phyloP scores from a whole-genome alignment of 2,329 filamentous ascomycete species.

The Trichoderma koningii region DNA sequence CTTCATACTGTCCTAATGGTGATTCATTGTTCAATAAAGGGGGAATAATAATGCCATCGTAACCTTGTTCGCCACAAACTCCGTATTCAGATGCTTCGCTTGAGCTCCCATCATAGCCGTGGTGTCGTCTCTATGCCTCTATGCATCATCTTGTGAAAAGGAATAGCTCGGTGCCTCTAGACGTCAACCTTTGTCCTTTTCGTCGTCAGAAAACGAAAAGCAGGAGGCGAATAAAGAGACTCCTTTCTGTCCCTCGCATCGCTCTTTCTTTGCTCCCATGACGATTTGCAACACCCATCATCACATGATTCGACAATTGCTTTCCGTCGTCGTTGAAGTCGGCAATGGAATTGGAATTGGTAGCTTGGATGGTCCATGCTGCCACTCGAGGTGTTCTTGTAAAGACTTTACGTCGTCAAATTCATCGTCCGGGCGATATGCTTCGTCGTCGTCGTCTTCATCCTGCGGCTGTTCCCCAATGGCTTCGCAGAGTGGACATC shows the following conservation, averaged over 20 bases:
- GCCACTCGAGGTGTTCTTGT: conserved; percentile 60
- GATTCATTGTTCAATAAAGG: neutral
- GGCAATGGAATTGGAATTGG: conserved; percentile 41
- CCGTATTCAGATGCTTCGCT: conserved; percentile 24
- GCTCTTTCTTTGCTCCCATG: neutral
- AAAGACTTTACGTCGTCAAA: conserved; percentile 54
- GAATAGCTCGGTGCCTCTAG: neutral
- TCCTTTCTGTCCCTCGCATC: neutral
- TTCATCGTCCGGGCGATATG: conserved; percentile 51
- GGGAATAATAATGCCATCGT: neutral
- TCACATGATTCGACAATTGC: conserved; percentile 50
- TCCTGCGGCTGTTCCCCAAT: conserved; percentile 48
- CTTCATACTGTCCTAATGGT: conserved; percentile 2
- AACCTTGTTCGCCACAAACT: conserved; percentile 25
- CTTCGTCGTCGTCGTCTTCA: conserved; percentile 54
- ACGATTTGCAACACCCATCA: neutral
- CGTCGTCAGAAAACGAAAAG: neutral
- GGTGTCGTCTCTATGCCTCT: conserved; percentile 7
- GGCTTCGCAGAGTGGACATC: conserved; percentile 61
- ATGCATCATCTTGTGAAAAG: neutral
- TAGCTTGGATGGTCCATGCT: conserved; percentile 46
- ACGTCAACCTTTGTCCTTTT: neutral
- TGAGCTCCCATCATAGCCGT: conserved; percentile 12
- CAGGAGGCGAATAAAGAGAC: neutral
- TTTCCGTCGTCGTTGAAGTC: conserved; percentile 28